A percentile compares a stretch with the other conserved stretches of the same genome.
Evolutionary conservation across 768 basidiomycete genomes (phyloP).

Genomic region (Harrya chromipes): DNA sequence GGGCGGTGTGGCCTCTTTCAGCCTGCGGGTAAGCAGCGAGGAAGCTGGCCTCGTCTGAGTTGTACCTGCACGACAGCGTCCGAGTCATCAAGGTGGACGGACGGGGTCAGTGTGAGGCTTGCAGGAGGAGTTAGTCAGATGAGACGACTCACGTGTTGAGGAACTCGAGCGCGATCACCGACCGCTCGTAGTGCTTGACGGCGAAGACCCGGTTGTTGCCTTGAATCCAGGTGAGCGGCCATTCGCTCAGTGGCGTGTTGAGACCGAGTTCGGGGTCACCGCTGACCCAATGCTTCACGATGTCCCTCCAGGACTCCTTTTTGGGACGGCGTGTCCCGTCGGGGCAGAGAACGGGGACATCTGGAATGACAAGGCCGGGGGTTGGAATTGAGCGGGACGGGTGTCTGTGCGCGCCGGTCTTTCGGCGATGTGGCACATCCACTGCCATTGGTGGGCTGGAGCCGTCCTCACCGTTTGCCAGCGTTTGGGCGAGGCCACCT

Average conservation of each 20-base stretch:
- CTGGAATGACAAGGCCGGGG: background rate
- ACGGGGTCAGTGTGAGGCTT: no score
- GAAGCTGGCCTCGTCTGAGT: background rate
- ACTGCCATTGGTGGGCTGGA: no score
- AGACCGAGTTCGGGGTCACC: background rate
- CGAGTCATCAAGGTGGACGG: background rate
- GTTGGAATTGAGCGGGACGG: no score
- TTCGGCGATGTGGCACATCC: no score
- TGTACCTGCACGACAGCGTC: background rate
- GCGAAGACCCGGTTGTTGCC: background rate
- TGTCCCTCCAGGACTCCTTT: slow-evolving; percentile 5
- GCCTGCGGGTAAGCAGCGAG: slow-evolving; percentile 3
- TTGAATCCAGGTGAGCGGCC: background rate
- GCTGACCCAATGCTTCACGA: background rate
- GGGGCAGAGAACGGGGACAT: background rate
- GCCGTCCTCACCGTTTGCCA: no score
- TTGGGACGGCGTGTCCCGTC: background rate
- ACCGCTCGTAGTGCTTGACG: background rate
- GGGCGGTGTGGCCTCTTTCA: background rate
- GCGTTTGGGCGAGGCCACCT: no score
- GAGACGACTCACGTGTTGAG: slow-evolving; percentile 3
- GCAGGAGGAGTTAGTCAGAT: no score
- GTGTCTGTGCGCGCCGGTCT: no score
- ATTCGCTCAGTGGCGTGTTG: slow-evolving; percentile 4
- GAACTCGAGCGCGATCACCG: background rate